Evolutionary conservation across 345 rosid genomes (phyloP).

Genomic region (Melaleuca quinquenervia): DNA sequence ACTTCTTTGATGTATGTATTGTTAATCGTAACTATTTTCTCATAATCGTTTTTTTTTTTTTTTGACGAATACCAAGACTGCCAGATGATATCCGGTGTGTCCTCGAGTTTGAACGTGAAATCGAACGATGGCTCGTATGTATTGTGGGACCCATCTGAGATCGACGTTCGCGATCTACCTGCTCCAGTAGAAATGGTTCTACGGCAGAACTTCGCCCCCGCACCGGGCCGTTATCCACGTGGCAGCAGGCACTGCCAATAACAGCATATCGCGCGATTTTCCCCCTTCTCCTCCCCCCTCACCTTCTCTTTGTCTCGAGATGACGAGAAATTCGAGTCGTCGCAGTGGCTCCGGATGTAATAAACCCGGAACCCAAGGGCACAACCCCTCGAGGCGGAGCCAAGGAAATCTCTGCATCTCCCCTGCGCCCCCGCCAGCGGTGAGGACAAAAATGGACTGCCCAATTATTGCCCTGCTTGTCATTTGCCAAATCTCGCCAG

Average conservation of each 20-base stretch:
- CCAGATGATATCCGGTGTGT: not conserved
- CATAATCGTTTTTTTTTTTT: not conserved
- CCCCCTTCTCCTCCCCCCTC: not conserved
- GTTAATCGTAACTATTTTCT: not conserved
- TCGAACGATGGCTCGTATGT: not conserved
- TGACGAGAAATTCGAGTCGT: not conserved
- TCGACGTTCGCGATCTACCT: not conserved
- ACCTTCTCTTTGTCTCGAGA: not conserved
- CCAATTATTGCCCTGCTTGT: not conserved
- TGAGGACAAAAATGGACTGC: not conserved
- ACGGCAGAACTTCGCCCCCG: not conserved
- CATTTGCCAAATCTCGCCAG: not conserved
- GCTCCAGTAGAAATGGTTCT: not conserved
- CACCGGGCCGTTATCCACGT: not conserved
- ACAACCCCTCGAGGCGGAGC: not conserved
- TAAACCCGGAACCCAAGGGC: not conserved
- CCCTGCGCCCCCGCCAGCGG: not conserved
- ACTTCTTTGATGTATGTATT: not conserved
- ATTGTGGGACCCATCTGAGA: not conserved
- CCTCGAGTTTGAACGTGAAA: not conserved
- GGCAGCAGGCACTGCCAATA: not conserved
- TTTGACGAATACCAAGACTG: not conserved
- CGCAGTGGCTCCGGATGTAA: not conserved
- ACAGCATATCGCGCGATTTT: not conserved
- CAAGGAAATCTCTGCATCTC: not conserved